Base-by-base conservation (phyloP, 2,329 filamentous ascomycete species). In the Coniochaeta sp. region DNA sequence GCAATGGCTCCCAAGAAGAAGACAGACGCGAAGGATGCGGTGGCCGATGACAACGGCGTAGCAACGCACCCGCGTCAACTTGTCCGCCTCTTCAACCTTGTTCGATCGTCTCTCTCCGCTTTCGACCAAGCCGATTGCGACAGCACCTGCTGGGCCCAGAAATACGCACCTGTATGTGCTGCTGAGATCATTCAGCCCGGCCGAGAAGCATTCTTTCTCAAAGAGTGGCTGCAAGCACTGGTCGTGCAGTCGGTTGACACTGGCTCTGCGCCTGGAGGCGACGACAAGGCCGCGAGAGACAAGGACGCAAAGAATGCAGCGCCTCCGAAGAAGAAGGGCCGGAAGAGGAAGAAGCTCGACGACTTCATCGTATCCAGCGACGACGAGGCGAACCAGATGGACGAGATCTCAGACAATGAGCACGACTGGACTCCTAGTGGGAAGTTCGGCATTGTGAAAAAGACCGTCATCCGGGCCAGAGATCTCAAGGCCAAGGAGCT, bases 111-210 rank as follows among this genome's bases (percentile, higher is more conserved):
- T 0, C 77, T 93, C 14, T 93, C 90, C 4, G 87, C 93, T 0
- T 97, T 93, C 68, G 95, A 99, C 70, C 82, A 77, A 63, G 89
- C 87, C 9, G 82, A 81, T 57, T 96, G 89, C 66, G 93, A 98
- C 69, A 79, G 78, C 1, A 74, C 81, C 30, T 74, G 85, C 9
- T 99, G 95, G 95, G 72, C 80, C 1, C 88, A 93, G 44, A 97
- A 98, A 68, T 96, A 98, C 73, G 85, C 89, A 0, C 95, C 95
- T 0, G 74, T 72, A 28, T 78, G 75, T 38, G 86, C 91, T 2
- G 77, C 77, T 4, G 86, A 93, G 61, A 87, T 98, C 1, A 77
- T 99, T 12, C 93, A 97, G 68, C 72, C 78, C 17, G 88, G 89
- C 2, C 82, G 78, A 52, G 91, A 97, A 71, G 85, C 86, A 1